phyloP scores from a whole-genome alignment of 169 alveolate species.

The Eimeria acervulina region DNA sequence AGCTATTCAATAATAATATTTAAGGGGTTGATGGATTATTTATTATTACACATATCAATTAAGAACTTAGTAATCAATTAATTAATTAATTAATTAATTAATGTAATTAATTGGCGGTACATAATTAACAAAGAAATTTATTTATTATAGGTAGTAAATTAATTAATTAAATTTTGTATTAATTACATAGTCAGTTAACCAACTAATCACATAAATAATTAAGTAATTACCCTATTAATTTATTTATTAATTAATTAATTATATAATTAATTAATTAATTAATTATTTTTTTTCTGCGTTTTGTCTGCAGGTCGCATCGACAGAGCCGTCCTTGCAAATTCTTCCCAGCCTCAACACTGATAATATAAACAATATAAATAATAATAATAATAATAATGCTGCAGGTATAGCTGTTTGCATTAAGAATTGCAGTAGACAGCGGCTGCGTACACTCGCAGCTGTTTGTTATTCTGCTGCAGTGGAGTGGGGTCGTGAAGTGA shows the following conservation, averaged over 20 bases:
- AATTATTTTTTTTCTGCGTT: neutral
- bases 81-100: no score
- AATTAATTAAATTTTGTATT: no score
- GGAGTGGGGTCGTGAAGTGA: slow-evolving; percentile 1
- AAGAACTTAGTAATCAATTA: no score
- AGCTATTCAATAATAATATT: no score
- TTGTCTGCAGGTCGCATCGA: slow-evolving; percentile 4
- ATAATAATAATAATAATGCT: neutral
- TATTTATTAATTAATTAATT: neutral
- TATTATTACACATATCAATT: no score
- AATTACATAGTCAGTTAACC: no score
- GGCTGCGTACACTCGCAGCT: neutral
- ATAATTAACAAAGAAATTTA: no score
- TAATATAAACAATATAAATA: neutral
- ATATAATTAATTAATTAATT: neutral
- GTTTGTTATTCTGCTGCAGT: slow-evolving; percentile 21
- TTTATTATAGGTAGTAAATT: no score
- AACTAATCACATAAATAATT: no score
- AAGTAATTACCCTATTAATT: no score
- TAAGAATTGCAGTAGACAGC: slow-evolving; percentile 20
- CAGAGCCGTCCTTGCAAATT: neutral
- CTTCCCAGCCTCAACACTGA: neutral
- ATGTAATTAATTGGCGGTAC: no score
- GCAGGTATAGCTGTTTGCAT: neutral
- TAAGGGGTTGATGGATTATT: no score